Evolutionary conservation across 768 basidiomycete species (phyloP).

Genomic region (Trametes sanguinea): DNA sequence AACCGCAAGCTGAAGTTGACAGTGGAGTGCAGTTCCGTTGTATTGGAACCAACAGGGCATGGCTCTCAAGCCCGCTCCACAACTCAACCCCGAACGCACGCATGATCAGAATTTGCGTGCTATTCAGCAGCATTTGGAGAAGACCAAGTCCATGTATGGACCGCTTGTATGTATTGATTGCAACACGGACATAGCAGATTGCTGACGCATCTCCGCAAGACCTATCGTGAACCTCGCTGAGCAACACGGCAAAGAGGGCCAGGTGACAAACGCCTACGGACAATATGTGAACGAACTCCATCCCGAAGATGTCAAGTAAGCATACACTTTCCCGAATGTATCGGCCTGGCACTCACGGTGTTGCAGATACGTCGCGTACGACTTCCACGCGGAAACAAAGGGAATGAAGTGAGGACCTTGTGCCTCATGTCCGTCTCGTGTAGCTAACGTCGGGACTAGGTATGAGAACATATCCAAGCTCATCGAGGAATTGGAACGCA

Average conservation of each 20-base stretch:
- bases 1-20: not conserved
- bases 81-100: slow-evolving; percentile 72
- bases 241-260: slow-evolving; percentile 83
- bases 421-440: not conserved
- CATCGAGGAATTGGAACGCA: slow-evolving; percentile 65
- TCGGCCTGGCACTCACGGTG: not conserved
- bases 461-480: slow-evolving; percentile 91
- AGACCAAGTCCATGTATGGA: slow-evolving; percentile 68
- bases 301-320: slow-evolving; percentile 59
- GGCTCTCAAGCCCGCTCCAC: slow-evolving; percentile 84
- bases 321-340: not conserved
- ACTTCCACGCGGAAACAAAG: slow-evolving; percentile 91
- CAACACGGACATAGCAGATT: no score
- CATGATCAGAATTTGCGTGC: slow-evolving; percentile 70
- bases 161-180: slow-evolving; percentile 57
- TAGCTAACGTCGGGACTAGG: slow-evolving; percentile 38
- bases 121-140: slow-evolving; percentile 72
- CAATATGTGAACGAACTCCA: slow-evolving; percentile 62
- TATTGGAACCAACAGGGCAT: slow-evolving; percentile 92
- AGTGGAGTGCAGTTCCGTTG: slow-evolving; percentile 65
- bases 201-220: slow-evolving; percentile 41
- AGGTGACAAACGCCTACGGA: slow-evolving; percentile 76
- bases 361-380: slow-evolving; percentile 76
- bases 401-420: slow-evolving; percentile 79
- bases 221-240: slow-evolving; percentile 90